These are phyloP conservation scores for Telfairia occidentalis DNA, from an alignment of 331 rosid genomes.

Conservation along the genomic window DNA sequence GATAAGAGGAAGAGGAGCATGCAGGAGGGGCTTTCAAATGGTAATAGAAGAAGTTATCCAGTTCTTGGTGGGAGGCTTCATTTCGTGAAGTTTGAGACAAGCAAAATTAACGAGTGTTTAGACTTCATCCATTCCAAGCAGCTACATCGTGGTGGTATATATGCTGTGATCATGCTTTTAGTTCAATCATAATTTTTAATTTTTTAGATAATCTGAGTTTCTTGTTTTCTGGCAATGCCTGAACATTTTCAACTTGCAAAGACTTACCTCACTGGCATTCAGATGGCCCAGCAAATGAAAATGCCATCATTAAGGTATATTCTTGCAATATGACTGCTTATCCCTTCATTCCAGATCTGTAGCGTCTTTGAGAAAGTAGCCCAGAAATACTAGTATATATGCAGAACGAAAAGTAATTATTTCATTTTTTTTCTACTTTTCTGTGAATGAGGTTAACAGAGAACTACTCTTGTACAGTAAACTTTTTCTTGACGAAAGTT, in stretches of 20 bases:
- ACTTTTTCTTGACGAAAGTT: too few relatives aligned
- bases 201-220: conserved; percentile 4
- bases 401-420: background rate
- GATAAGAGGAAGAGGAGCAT: conserved; percentile 50
- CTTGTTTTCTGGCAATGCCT: background rate
- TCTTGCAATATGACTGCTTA: conserved; percentile 2
- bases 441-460: background rate
- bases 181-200: background rate
- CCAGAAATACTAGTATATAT: background rate
- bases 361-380: background rate
- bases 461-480: background rate
- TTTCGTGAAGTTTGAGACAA: conserved; percentile 86
- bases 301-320: conserved; percentile 65
- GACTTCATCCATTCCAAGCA: conserved; percentile 71
- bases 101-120: conserved; percentile 71
- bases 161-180: background rate
- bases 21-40: conserved; percentile 43
- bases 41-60: conserved; percentile 69
- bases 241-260: conserved; percentile 26
- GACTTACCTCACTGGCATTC: conserved; percentile 42
- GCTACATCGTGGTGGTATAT: conserved; percentile 66
- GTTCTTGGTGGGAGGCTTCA: conserved; percentile 95
- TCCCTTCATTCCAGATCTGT: background rate
- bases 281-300: conserved; percentile 30
- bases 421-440: background rate